Base-by-base conservation (phyloP, 345 rosid species). In the Theobroma cacao region DNA sequence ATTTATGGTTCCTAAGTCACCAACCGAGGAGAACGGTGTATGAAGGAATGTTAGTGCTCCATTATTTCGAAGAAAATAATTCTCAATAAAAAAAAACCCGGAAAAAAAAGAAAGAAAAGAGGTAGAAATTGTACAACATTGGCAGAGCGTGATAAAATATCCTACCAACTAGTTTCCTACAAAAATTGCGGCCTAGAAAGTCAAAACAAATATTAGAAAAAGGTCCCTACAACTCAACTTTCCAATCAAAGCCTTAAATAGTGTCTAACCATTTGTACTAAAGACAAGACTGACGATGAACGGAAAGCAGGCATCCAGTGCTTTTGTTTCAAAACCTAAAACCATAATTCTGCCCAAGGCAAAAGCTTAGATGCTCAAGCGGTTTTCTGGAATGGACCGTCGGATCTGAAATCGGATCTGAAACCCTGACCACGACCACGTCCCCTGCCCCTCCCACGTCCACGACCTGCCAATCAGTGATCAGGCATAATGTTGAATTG, bases 401-500 rank as follows among this genome's bases (percentile, higher is more conserved):
- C 48, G 0, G 85, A 53, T 63, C 28, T 36, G 40, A 75, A 55
- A 28, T 82, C 48, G 0, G 85, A 53, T 63, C 28, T 36, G 40
- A 75, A 55, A 28, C 74, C 82, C 65, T 77, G 75, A 52, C 43
- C 31, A 33, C 75, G 75, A 71, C 75, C 75, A 0, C 61, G 47
- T 12, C 75, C 75, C 61, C 80, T 64, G 74, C 78, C 78, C 45
- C 77, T 66, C 18, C 79, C 85, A 30, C 77, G 79, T 31, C 77
- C 85, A 75, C 75, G 80, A 18, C 82, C 82, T 82, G 80, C 30
- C 30, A 43, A 34, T 20, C 30, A 53, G 56, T 41, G 18, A 31
- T 59, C 15, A 1, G 13, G 38, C 8, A 31, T 43, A 40, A 72
- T 17, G 67, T 74, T 5, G 17, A 64, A 48, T 41, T 30, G 45